Evolutionary conservation across 1,139 yeast species (phyloP).

Genomic region (Taiozyma sp.): DNA sequence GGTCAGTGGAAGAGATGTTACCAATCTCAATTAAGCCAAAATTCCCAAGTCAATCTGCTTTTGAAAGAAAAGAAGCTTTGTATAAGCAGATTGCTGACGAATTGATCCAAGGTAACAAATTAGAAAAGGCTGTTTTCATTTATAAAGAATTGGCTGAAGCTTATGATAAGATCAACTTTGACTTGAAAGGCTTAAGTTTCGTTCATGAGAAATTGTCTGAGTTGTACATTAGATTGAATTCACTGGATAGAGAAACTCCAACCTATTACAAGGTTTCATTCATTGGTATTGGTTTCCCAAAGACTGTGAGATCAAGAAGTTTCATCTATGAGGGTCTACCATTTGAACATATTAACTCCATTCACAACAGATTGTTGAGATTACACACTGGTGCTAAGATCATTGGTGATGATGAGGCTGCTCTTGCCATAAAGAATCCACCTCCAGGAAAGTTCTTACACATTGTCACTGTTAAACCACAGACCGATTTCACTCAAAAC

Average conservation of each 20-base stretch:
- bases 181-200: slow-evolving; percentile 70
- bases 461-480: slow-evolving; percentile 71
- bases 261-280: slow-evolving; percentile 78
- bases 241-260: slow-evolving; percentile 69
- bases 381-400: slow-evolving; percentile 83
- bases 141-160: slow-evolving; percentile 76
- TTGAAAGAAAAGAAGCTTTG: slow-evolving; percentile 75
- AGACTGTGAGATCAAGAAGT: slow-evolving; percentile 66
- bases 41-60: slow-evolving; percentile 75
- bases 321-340: slow-evolving; percentile 86
- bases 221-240: slow-evolving; percentile 63
- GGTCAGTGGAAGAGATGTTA: slow-evolving; percentile 61
- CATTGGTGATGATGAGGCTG: slow-evolving; percentile 64
- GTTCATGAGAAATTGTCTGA: slow-evolving; percentile 69
- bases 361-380: slow-evolving; percentile 71
- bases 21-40: slow-evolving; percentile 62
- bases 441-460: slow-evolving; percentile 73
- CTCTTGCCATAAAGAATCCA: slow-evolving; percentile 39
- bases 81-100: slow-evolving; percentile 69
- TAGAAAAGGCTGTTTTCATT: slow-evolving; percentile 73
- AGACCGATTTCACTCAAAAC: slow-evolving; percentile 43
- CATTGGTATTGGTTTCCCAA: slow-evolving; percentile 84
- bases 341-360: slow-evolving; percentile 82
- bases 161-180: slow-evolving; percentile 70
- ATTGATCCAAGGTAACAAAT: slow-evolving; percentile 66